Evolutionary conservation across 2,329 filamentous ascomycete species (phyloP), one percentile per base, ranked within the genome.

Genomic region (Ceratocystiopsis sp.): DNA sequence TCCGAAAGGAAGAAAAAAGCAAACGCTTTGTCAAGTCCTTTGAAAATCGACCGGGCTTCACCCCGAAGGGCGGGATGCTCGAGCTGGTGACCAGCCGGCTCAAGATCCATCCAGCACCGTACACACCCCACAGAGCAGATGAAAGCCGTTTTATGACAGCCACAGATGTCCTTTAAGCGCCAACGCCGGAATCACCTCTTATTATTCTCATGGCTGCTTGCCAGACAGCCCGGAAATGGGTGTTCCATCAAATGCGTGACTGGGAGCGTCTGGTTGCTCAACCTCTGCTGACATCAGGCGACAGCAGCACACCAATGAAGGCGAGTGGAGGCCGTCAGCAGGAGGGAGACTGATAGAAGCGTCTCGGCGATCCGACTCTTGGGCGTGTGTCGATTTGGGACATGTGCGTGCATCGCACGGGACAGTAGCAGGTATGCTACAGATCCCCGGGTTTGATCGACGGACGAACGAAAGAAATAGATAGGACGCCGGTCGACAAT

Each of bases 261-360:
- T 58, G 58, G 59, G 64, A 70, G 64, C 59, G 40, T 46, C 46
- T 40, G 13, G 15, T 35, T 57, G 63, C 73, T 80, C 75, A 55
- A 80, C 75, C 35, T 74, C 66, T 38, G 25, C 25, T 29, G 10
- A 33, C 3, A 37, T 16, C 16, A 21, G 13, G 19, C 15, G 37
- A 38, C 16, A 18, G n/a, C 9, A 15, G 40, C 33, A 40, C 41
- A 40, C 19, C 4, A 38, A 42, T 5, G 57, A 52, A 52, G 6
- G 25, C 25, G 55, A 53, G 51, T 52, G 53, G 52, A 51, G 59
- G 57, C 57, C 55, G 58, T 53, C 55, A 35, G 17, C 12, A 55
- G 57, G 57, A 61, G 65, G 63, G 63, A 67, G 60, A 57, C 55
- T 42, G 18, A 16, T 52, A 49, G 51, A 29, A 29, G 50, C 52